Evolutionary conservation across 331 rosid genomes (phyloP), one percentile per base, ranked within the genome.

Genomic region (Phaseolus coccineus): DNA sequence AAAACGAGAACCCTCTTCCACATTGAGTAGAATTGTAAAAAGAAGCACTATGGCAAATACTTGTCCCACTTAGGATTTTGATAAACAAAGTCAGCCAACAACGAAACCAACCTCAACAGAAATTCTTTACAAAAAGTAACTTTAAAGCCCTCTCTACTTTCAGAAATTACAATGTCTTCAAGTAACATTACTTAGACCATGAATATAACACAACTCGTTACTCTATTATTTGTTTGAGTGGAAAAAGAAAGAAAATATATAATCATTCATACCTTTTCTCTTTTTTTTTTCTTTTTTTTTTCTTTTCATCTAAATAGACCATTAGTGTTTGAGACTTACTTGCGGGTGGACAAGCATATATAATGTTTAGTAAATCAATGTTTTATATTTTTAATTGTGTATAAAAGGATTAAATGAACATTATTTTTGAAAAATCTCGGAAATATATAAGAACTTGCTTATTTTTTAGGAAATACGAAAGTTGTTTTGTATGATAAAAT

Each of bases 51-150:
- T 81, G 42, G 8, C 72, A 46, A 74, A 72, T 72, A 79, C 80
- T 31, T 85, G 64, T 69, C 84, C 84, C 12, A 35, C 82, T 39
- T 39, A 57, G 39, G 24, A 69, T 37, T 56, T 64, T 48, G 30
- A 22, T 65, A 5, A 51, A 55, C 73, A 74, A 67, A 42, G 73
- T 73, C 73, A 58, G 39, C 37, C 76, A 55, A 58, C 19, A 63
- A 14, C n/a, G 22, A 71, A 76, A 56, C 82, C 86, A 11, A 65
- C 76, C 80, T 44, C 67, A 35, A 83, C 70, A 59, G 40, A 77
- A 58, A 58, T 46, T 83, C 85, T 83, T 61, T 71, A 65, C 2
- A 57, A 46, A 83, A 83, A 80, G 85, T 55, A 46, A 57, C 87
- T 77, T 86, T 80, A 59, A 62, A n/a, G 22, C 22, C 37, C 76